phyloP scores from a whole-genome alignment of 2,329 filamentous ascomycete genomes.

The Escovopsis sp. region DNA sequence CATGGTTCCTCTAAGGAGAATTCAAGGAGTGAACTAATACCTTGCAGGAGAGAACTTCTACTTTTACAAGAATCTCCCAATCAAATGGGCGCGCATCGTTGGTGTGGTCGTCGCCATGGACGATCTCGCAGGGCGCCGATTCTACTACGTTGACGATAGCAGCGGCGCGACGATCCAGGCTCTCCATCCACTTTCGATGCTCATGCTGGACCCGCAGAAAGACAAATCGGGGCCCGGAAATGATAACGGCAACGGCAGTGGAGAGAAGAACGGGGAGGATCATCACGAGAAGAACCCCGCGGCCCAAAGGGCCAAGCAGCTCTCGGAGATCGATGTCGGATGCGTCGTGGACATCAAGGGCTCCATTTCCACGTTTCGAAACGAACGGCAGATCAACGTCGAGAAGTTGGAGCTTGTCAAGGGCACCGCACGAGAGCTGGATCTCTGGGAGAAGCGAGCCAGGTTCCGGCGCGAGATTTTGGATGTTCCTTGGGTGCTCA shows the following conservation, averaged over 20 bases:
- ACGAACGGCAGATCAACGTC: conserved; percentile 36
- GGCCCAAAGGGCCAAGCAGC: conserved; percentile 4
- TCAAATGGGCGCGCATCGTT: conserved; percentile 59
- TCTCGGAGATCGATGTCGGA: conserved; percentile 32
- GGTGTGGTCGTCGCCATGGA: conserved; percentile 54
- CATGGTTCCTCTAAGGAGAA: not conserved
- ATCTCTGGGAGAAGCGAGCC: conserved; percentile 41
- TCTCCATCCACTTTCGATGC: conserved; percentile 5
- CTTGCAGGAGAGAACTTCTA: conserved; percentile 36
- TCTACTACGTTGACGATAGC: conserved; percentile 51
- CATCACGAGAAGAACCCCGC: not conserved
- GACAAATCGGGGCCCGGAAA: not conserved
- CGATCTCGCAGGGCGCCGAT: conserved; percentile 29
- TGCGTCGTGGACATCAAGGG: conserved; percentile 44
- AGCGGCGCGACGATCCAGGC: conserved; percentile 44
- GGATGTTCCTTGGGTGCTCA: conserved; percentile 39
- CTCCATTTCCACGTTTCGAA: conserved; percentile 30
- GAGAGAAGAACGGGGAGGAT: not conserved
- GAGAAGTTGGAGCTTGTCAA: conserved; percentile 32
- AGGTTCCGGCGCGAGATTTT: conserved; percentile 37
- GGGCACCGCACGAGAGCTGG: conserved; percentile 41
- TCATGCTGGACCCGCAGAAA: not conserved
- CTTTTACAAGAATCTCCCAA: conserved; percentile 60
- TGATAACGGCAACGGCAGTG: too few species aligned
- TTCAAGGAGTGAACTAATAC: not conserved